A percentile compares a stretch with the other conserved stretches of the same genome.
Evolutionary conservation across 176 grass and related monocot genomes (phyloP).

Genomic region (Zea luxurians): DNA sequence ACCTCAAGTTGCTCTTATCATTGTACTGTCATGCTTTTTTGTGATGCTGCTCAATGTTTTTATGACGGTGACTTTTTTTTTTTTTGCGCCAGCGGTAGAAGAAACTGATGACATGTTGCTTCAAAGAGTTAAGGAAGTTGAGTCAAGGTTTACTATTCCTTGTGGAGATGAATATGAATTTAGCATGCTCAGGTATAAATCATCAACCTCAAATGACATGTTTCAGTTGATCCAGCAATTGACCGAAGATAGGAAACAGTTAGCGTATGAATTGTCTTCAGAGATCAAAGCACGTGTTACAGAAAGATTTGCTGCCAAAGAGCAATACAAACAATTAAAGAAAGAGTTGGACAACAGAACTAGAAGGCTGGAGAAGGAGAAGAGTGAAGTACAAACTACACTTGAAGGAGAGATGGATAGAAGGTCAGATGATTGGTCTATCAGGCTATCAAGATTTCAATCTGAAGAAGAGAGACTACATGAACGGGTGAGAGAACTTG

Average conservation of each 20-base stretch:
- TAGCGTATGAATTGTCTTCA: constrained; percentile 66
- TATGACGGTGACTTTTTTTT: constrained; percentile 23
- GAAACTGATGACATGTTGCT: constrained; percentile 63
- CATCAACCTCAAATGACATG: constrained; percentile 39
- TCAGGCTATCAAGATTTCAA: constrained; percentile 58
- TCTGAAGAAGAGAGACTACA: constrained; percentile 84
- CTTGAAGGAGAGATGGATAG: constrained; percentile 72
- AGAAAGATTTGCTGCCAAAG: constrained; percentile 66
- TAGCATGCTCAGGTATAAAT: constrained; percentile 38
- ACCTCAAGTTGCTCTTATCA: neutral
- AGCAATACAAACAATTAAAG: constrained; percentile 62
- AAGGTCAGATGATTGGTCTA: constrained; percentile 72
- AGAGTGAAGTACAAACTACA: constrained; percentile 54
- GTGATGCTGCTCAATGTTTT: constrained; percentile 1
- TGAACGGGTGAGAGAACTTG: constrained; percentile 88
- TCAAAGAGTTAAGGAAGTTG: constrained; percentile 60
- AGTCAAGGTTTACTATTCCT: constrained; percentile 48
- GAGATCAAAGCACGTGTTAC: constrained; percentile 81
- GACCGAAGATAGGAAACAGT: constrained; percentile 64
- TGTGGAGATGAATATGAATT: constrained; percentile 53
- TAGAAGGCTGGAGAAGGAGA: constrained; percentile 79
- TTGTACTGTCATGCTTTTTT: neutral
- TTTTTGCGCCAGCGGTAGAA: constrained; percentile 25
- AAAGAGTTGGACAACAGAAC: constrained; percentile 51
- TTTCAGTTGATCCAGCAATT: constrained; percentile 60